Percentiles rank a stretch among this genome's conserved stretches.
Evolutionary conservation across 176 grass and related monocot species (phyloP).

Genomic region (Panicum miliaceum): DNA sequence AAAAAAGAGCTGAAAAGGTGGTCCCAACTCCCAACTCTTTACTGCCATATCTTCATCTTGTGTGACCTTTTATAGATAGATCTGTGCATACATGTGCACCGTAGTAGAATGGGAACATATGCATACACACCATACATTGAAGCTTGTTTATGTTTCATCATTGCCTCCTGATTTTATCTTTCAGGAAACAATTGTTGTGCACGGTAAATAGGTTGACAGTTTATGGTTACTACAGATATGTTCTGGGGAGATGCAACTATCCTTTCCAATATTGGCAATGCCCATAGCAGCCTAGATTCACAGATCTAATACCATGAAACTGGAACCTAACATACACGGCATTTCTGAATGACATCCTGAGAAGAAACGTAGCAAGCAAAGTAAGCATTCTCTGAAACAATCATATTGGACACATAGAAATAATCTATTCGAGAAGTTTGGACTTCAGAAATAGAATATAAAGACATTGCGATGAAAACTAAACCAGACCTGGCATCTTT

Average conservation of each 20-base stretch:
- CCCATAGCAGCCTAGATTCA: neutral
- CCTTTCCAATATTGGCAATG: neutral
- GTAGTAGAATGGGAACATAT: neutral
- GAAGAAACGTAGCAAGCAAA: neutral
- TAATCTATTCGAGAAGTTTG: neutral
- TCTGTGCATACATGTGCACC: neutral
- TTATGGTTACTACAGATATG: neutral
- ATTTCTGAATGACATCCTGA: neutral
- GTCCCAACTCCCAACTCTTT: neutral
- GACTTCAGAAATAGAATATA: neutral
- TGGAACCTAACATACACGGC: neutral
- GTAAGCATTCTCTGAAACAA: neutral
- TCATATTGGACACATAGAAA: neutral
- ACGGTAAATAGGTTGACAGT: neutral
- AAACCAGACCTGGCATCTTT: slow-evolving; percentile 59
- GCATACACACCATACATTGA: neutral
- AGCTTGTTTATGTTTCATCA: neutral
- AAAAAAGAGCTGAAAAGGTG: neutral
- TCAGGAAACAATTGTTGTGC: neutral
- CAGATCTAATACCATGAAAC: slow-evolving; percentile 12
- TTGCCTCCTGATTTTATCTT: neutral
- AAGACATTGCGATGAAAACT: slow-evolving; percentile 11
- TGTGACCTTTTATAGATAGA: neutral
- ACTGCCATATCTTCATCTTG: neutral
- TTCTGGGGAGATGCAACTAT: neutral